These are phyloP conservation scores for Zanthoxylum bungeanum DNA, from an alignment of 345 rosid genomes.

Conservation along the genomic window DNA sequence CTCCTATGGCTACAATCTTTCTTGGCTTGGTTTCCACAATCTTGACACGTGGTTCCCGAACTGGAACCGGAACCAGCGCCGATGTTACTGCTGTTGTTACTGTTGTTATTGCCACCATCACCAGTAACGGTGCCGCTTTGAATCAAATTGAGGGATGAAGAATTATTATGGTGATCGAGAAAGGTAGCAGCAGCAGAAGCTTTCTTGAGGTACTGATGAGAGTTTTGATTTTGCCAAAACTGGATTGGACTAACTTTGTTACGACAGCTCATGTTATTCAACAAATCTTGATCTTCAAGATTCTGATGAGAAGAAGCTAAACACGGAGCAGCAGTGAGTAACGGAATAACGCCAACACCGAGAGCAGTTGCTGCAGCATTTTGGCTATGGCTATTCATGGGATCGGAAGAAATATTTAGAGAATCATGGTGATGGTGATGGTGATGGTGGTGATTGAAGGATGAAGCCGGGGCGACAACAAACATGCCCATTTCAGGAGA, in stretches of 20 bases:
- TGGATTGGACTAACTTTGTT: slow-evolving; percentile 51
- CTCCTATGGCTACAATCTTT: slow-evolving; percentile 82
- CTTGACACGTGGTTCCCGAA: slow-evolving; percentile 78
- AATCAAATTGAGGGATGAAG: slow-evolving; percentile 22
- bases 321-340: slow-evolving; percentile 72
- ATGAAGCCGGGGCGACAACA: slow-evolving; percentile 72
- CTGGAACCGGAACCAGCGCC: slow-evolving; percentile 40
- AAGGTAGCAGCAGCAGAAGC: too few species aligned
- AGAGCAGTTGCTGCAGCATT: slow-evolving; percentile 59
- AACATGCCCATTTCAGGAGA: slow-evolving; percentile 86
- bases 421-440: slow-evolving; percentile 41
- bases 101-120: slow-evolving; percentile 15
- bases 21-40: slow-evolving; percentile 98
- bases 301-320: too few species aligned
- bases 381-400: slow-evolving; percentile 32
- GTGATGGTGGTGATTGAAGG: slow-evolving; percentile 53
- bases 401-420: slow-evolving; percentile 32
- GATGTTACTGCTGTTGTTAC: slow-evolving; percentile 1
- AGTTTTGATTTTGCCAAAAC: slow-evolving; percentile 62
- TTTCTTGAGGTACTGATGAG: slow-evolving; percentile 44
- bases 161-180: too few species aligned
- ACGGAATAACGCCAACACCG: slow-evolving; percentile 72
- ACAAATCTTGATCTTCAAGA: slow-evolving; percentile 46
- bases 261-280: slow-evolving; percentile 23
- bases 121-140: slow-evolving; percentile 18